A percentile compares a stretch with the other conserved stretches of the same genome.
Evolutionary conservation across 2,329 filamentous ascomycete species (phyloP).

Genomic region (Fusarium pilosicola): DNA sequence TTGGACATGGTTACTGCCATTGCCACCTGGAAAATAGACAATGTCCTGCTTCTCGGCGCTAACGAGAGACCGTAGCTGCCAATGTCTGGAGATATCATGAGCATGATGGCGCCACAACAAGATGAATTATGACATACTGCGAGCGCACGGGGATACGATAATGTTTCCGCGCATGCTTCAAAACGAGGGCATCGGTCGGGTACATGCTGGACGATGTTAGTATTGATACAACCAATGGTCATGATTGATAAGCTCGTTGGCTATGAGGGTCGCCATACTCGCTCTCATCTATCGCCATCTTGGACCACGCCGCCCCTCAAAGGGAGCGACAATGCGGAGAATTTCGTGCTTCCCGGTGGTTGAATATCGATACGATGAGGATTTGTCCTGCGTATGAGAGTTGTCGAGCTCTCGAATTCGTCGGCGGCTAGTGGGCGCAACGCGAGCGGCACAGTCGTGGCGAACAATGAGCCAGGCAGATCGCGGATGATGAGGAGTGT

Average conservation of each 20-base stretch:
- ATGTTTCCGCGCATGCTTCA: slow-evolving; percentile 69
- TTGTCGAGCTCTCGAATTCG: slow-evolving; percentile 6
- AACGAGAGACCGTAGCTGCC: slow-evolving; percentile 90
- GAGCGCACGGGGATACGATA: slow-evolving; percentile 74
- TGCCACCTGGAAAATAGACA: slow-evolving; percentile 85
- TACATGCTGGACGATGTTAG: slow-evolving; percentile 61
- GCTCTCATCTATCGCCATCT: slow-evolving; percentile 66
- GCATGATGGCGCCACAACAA: slow-evolving; percentile 9
- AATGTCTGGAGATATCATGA: slow-evolving; percentile 67
- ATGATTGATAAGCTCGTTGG: slow-evolving; percentile 23
- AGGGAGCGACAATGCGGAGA: slow-evolving; percentile 29
- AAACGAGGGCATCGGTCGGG: slow-evolving; percentile 73
- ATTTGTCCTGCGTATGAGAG: slow-evolving; percentile 9
- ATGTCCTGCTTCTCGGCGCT: slow-evolving; percentile 79
- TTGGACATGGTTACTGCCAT: slow-evolving; percentile 72
- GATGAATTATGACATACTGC: slow-evolving; percentile 61
- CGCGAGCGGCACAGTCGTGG: slow-evolving; percentile 6
- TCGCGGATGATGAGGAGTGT: background rate
- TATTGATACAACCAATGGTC: slow-evolving; percentile 11
- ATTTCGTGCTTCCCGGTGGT: slow-evolving; percentile 13
- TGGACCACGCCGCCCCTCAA: slow-evolving; percentile 23
- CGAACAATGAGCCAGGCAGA: background rate
- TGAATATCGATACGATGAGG: slow-evolving; percentile 3
- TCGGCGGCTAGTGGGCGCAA: slow-evolving; percentile 3
- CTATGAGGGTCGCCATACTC: slow-evolving; percentile 52